Conservation (phyloP, 176 grass and related monocot genomes). For the Phragmites australis region DNA sequence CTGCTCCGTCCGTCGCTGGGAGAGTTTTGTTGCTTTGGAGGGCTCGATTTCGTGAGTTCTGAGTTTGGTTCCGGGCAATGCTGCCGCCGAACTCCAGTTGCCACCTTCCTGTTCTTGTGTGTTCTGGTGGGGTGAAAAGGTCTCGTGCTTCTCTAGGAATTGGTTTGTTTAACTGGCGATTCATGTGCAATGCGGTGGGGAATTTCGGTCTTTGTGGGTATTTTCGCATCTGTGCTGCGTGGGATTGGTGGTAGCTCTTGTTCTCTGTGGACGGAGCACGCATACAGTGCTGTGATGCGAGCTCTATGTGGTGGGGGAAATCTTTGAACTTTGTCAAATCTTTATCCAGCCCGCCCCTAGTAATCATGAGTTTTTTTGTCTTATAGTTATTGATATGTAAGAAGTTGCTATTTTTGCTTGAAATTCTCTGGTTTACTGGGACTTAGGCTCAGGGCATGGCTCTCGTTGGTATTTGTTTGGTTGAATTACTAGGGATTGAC, state of each 20-base stretch:
- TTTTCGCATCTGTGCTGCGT: background rate
- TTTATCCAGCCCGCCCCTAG: background rate
- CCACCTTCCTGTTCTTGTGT: background rate
- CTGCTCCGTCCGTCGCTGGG: background rate
- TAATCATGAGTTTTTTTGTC: background rate
- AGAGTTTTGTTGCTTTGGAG: background rate
- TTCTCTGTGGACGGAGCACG: background rate
- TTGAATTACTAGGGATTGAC: slow-evolving; percentile 4
- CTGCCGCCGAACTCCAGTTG: slow-evolving; percentile 2
- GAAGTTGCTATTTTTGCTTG: background rate
- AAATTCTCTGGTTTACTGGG: background rate
- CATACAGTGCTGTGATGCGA: background rate
- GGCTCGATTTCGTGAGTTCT: background rate
- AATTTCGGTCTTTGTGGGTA: background rate
- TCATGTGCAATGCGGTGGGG: slow-evolving; percentile 4
- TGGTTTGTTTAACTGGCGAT: background rate
- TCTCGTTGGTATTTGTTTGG: background rate
- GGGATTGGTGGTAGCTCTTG: slow-evolving; percentile 1
- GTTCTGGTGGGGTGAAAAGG: background rate
- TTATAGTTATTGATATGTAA: background rate
- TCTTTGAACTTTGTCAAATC: background rate
- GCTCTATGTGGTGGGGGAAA: background rate
- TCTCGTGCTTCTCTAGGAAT: slow-evolving; percentile 17
- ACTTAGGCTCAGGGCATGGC: background rate
- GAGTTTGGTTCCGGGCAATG: slow-evolving; percentile 28